Conservation (phyloP, 1,139 yeast species). For the Blastobotrys arbuscula region DNA sequence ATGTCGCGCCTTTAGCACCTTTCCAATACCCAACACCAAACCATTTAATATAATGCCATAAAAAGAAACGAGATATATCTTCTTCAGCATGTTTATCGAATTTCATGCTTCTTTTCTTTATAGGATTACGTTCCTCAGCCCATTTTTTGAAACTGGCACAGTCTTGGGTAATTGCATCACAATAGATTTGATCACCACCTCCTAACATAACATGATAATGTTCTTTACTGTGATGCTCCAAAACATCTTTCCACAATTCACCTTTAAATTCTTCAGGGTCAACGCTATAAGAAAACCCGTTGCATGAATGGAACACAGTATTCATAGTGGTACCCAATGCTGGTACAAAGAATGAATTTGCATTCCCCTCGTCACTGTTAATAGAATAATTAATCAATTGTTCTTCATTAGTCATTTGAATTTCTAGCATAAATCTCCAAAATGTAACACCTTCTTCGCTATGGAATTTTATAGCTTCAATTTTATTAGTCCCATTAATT, state of each 20-base stretch:
- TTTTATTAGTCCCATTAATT: constrained; percentile 6
- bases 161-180: constrained; percentile 65
- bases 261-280: constrained; percentile 64
- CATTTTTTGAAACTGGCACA: constrained; percentile 51
- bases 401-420: constrained; percentile 44
- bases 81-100: constrained; percentile 44
- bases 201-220: constrained; percentile 95
- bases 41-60: constrained; percentile 76
- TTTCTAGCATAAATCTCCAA: constrained; percentile 55
- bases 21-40: constrained; percentile 84
- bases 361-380: constrained; percentile 42
- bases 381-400: constrained; percentile 58
- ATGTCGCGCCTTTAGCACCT: constrained; percentile 59
- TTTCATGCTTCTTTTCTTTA: constrained; percentile 40
- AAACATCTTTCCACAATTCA: constrained; percentile 80
- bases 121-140: constrained; percentile 49
- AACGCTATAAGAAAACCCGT: constrained; percentile 80
- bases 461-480: constrained; percentile 34
- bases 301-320: constrained; percentile 77
- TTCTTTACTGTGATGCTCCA: constrained; percentile 50
- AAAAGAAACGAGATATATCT: constrained; percentile 60
- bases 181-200: constrained; percentile 94
- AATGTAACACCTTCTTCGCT: constrained; percentile 50
- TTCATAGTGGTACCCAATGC: constrained; percentile 61
- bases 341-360: constrained; percentile 54